phyloP scores from a whole-genome alignment of 1,284 basidiomycete genomes.

The Lentinus polychrous region DNA sequence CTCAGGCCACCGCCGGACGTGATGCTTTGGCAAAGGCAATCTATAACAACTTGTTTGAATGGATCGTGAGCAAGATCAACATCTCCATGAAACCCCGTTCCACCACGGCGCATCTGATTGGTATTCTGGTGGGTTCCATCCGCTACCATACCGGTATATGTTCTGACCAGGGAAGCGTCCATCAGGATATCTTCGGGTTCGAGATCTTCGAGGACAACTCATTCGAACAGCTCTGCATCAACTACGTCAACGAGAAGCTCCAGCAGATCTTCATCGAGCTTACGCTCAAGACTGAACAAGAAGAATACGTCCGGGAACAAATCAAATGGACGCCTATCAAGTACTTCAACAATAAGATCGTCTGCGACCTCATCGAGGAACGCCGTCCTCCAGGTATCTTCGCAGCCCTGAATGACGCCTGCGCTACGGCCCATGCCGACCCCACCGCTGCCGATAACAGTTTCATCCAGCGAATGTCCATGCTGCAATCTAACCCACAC shows the following conservation, averaged over 20 bases:
- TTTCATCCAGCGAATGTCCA: slow-evolving; percentile 88
- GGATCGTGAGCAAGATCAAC: slow-evolving; percentile 98
- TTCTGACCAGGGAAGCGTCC: slow-evolving; percentile 1
- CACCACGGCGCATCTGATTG: slow-evolving; percentile 80
- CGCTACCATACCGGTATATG: not conserved
- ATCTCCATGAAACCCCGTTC: slow-evolving; percentile 88
- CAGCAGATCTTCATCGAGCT: slow-evolving; percentile 99
- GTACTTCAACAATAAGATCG: slow-evolving; percentile 95
- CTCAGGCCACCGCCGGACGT: slow-evolving; percentile 84
- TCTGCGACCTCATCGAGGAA: slow-evolving; percentile 98
- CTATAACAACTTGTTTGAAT: slow-evolving; percentile 99
- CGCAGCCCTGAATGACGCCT: slow-evolving; percentile 96
- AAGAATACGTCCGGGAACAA: slow-evolving; percentile 97
- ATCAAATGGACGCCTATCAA: slow-evolving; percentile 99
- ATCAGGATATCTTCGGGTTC: slow-evolving; percentile 92
- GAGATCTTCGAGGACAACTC: slow-evolving; percentile 99
- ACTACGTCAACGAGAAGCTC: slow-evolving; percentile 99
- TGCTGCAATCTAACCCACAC: slow-evolving; percentile 78
- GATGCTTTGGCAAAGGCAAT: slow-evolving; percentile 96
- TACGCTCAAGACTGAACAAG: slow-evolving; percentile 98
- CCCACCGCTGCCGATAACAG: slow-evolving; percentile 95
- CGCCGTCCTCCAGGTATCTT: slow-evolving; percentile 95
- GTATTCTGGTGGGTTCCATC: slow-evolving; percentile 66
- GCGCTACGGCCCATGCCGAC: slow-evolving; percentile 97
- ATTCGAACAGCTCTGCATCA: slow-evolving; percentile 99